Evolutionary conservation across 768 basidiomycete species (phyloP), one percentile per base, ranked within the genome.

Genomic region (Suillus tomentosus): DNA sequence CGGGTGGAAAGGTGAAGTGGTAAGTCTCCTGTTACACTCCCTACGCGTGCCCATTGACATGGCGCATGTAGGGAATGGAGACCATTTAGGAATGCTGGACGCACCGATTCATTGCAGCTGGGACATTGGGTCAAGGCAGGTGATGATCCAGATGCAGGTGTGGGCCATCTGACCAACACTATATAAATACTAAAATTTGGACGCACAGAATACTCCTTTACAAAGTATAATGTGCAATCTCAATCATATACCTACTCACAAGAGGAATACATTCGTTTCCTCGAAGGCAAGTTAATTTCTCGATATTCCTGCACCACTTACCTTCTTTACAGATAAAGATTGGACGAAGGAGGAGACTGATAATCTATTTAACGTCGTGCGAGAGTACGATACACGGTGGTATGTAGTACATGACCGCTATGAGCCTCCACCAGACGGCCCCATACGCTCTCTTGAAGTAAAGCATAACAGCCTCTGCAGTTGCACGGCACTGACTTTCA

Each of bases 331-430:
- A 89, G 96, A 96, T 70, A 79, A 79, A 11, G 89, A 90, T 65
- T 99, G 97, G 97, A 85, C 92, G 7, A 91, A 90, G 69, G 93
- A 95, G 68, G 95, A 98, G 76, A 98, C 97, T 0, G 91, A 94
- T 72, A 94, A 98, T 72, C 84, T 99, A 1, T 96, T 99, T 76
- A 79, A 78, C 3, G 75, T 96, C 10, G 88, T 91, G 10, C 82
- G 84, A 58, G 88, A 92, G 60, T 99, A 91, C 68, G 96, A 98
- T 74, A 80, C 87, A 13, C 85, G 96, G 51, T 99, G 96, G 86
- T 90, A 92, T 72, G 84, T 99, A 67, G 87, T 96, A 14, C 81
- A 91, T 60, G 97, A 99, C 76, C 88, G 97, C 34, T 99, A 96
- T 74, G 87, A 92, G 5, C 93, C 82, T 71, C 81, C 85, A 2